Conservation (phyloP, 2,329 filamentous ascomycete genomes). For the Cladobotryum mycophilum region DNA sequence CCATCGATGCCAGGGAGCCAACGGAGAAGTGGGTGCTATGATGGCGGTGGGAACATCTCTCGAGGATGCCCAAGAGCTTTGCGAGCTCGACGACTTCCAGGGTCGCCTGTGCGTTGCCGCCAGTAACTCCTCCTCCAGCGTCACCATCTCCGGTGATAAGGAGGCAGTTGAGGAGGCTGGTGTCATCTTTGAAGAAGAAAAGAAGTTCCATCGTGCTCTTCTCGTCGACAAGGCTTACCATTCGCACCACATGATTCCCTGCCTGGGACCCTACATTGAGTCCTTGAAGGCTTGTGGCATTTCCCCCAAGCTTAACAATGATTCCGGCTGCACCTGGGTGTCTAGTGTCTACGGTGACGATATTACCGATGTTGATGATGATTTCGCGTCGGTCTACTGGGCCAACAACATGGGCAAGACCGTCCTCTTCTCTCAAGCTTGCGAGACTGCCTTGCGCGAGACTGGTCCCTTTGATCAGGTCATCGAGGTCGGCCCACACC, state of each 20-base stretch:
- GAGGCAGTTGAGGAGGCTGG: constrained; percentile 21
- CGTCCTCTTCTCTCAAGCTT: constrained; percentile 18
- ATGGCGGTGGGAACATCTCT: constrained; percentile 17
- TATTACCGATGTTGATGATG: constrained; percentile 4
- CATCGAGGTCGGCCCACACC: constrained; percentile 41
- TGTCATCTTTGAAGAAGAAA: constrained; percentile 15
- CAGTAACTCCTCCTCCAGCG: constrained; percentile 15
- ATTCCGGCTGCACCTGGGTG: constrained; percentile 14
- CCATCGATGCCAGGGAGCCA: background rate
- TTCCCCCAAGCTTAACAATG: background rate
- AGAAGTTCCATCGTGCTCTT: constrained; percentile 30
- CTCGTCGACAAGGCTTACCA: constrained; percentile 43
- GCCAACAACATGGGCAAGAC: constrained; percentile 19
- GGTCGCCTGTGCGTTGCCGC: constrained; percentile 21
- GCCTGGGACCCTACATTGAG: constrained; percentile 14
- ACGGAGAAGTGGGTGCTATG: constrained; percentile 11
- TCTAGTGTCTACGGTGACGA: constrained; percentile 23
- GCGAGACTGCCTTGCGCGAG: constrained; percentile 6
- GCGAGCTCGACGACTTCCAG: constrained; percentile 5
- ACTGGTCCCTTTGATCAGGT: constrained; percentile 5
- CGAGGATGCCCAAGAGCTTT: constrained; percentile 15
- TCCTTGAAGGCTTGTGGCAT: constrained; percentile 7
- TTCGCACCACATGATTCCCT: constrained; percentile 39
- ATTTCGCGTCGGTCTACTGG: constrained; percentile 18
- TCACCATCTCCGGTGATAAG: constrained; percentile 25